Base-by-base conservation (phyloP, 164 flowering plant species). In the Kingdonia uniflora region DNA sequence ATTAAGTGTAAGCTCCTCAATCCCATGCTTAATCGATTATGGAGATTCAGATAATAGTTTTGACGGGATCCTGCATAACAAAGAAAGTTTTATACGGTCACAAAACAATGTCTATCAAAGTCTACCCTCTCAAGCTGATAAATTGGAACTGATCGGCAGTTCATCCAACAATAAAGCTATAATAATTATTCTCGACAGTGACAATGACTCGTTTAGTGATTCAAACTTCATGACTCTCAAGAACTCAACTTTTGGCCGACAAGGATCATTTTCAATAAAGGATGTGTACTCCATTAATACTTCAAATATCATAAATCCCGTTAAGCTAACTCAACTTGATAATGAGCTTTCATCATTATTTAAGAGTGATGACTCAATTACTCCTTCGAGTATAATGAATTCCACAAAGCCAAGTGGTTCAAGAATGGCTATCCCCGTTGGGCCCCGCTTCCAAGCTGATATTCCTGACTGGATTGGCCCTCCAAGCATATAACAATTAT, bases 391-490 rank as follows among this genome's bases (percentile, higher is more conserved):
- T 23, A 20, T 60, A 4, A 24, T 39, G 11, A 47, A 51, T 39
- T 24, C 48, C 4, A 29, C 42, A 14, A 48, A 57, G 20, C 51
- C 22, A 11, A 39, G 14, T 22, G 66, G 55, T 78, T 55, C 83
- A 78, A 51, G 83, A 58, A 15, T n/a, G n/a, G n/a, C n/a, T n/a
- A n/a, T n/a, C n/a, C n/a, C n/a, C n/a, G n/a, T n/a, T n/a, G n/a
- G n/a, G n/a, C n/a, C n/a, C n/a, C n/a, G n/a, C n/a, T n/a, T n/a
- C n/a, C n/a, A n/a, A n/a, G n/a, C n/a, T n/a, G 65, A 73, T 35
- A 11, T 78, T 19, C 76, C 78, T 14, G 68, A 66, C 1, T 75
- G 73, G 67, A 59, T 12, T 19, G 62, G 64, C 14, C 44, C 61
- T 40, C 16, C 26, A 12, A 54, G 19, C 35, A 57, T 14, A 2